Percentiles rank a stretch among this genome's conserved stretches.
Conservation (phyloP, 2,329 filamentous ascomycete genomes). For the Beauveria caledonica region DNA sequence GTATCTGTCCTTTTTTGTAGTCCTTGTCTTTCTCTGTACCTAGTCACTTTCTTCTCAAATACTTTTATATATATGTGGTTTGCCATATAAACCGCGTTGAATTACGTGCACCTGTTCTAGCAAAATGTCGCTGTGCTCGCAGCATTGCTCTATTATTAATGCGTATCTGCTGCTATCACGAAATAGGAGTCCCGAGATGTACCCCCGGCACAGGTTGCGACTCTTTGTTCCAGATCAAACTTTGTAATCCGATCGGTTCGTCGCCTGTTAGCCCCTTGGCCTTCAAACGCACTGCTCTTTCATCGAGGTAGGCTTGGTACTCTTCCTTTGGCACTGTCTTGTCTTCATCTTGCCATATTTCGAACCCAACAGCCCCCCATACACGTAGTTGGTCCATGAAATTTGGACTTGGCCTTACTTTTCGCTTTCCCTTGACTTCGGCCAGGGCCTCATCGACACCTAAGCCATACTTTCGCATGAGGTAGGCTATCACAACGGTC, state of each 20-base stretch:
- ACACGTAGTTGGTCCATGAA: conserved; percentile 25
- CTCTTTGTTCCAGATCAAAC: neutral
- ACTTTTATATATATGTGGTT: no score
- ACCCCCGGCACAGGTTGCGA: no score
- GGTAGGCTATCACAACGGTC: conserved; percentile 23
- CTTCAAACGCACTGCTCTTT: neutral
- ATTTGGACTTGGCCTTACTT: conserved; percentile 20
- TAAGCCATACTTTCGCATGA: conserved; percentile 22
- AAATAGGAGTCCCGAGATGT: no score
- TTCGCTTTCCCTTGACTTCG: conserved; percentile 17
- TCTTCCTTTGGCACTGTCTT: conserved; percentile 18
- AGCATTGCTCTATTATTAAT: no score
- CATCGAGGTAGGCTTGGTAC: neutral
- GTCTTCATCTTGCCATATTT: conserved; percentile 22
- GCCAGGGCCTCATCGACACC: conserved; percentile 14
- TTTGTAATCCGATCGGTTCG: neutral
- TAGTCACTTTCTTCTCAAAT: no score
- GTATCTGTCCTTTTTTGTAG: no score
- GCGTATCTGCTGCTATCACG: no score
- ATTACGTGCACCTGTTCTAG: no score
- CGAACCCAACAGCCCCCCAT: conserved; percentile 23
- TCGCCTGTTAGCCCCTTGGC: neutral
- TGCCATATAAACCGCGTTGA: no score
- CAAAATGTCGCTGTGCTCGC: no score
- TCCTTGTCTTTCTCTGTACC: no score